Evolutionary conservation across 768 basidiomycete genomes (phyloP).

Genomic region (Baorangia bicolor): DNA sequence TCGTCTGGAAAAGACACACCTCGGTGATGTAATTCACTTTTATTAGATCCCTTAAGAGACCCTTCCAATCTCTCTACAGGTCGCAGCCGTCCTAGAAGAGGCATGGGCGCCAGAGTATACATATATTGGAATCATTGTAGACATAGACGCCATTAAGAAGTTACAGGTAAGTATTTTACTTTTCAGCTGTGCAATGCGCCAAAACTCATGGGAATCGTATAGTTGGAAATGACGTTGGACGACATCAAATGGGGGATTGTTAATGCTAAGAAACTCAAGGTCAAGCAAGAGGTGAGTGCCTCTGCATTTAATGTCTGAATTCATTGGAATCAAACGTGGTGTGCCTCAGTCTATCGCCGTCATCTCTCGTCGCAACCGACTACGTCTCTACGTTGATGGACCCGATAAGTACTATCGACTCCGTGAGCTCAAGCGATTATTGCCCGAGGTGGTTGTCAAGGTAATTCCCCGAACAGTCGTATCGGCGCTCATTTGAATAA

Average conservation of each 20-base stretch:
- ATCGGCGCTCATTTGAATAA: neutral
- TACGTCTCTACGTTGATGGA: slow-evolving; percentile 78
- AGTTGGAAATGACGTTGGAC: slow-evolving; percentile 92
- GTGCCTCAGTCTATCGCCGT: slow-evolving; percentile 67
- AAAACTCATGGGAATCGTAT: neutral
- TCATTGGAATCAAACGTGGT: neutral
- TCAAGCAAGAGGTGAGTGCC: slow-evolving; percentile 72
- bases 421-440: slow-evolving; percentile 79
- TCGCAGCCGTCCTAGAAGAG: slow-evolving; percentile 91
- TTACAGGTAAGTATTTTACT: slow-evolving; percentile 60
- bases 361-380: slow-evolving; percentile 67
- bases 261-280: slow-evolving; percentile 83
- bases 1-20: slow-evolving; percentile 88
- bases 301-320: neutral
- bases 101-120: slow-evolving; percentile 93
- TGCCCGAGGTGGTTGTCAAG: slow-evolving; percentile 90
- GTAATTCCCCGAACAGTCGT: slow-evolving; percentile 35
- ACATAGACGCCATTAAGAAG: slow-evolving; percentile 82
- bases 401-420: slow-evolving; percentile 80
- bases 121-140: slow-evolving; percentile 91
- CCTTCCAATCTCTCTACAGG: slow-evolving; percentile 41
- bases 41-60: neutral
- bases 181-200: neutral
- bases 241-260: slow-evolving; percentile 93
- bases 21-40: slow-evolving; percentile 74